Evolutionary conservation across 805 yeast species (phyloP), one percentile per base, ranked within the genome.

Genomic region (Ogataea saltuana): DNA sequence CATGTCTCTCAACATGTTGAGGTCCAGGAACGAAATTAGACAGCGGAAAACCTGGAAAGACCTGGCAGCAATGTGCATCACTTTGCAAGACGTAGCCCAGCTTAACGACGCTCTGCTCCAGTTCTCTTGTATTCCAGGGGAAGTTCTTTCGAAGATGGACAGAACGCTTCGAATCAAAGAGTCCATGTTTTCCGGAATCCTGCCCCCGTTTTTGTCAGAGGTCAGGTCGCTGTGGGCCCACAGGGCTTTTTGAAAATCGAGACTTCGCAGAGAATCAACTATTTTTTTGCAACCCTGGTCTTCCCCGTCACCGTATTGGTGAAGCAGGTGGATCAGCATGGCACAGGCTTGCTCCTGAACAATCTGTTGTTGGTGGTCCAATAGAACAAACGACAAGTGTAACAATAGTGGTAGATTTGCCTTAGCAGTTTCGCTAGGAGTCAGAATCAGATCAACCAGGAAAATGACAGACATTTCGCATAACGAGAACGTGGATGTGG

Each of bases 41-140:
- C 95, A 85, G 33, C 99, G 72, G 67, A 90, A 93, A 0, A 90
- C 75, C 60, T 93, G 99, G 65, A 95, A 91, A 0, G 98, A 90
- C 19, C 99, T 76, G 53, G 99, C 93, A 0, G 99, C 99, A 53
- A 93, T 78, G 60, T 95, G 99, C 57, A 97, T 75, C 2, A 91
- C 98, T 2, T 97, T 95, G 68, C 98, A 93, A 1, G 96, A 83
- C 0, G 99, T 93, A 0, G 99, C 97, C 99, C 99, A 93, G 21
- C 76, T 73, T 26, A 95, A 70, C 0, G 98, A 84, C 3, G 78
- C 80, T 25, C 83, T 69, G 39, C 95, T 83, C 99, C 99, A 93
- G 39, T 83, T 86, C 31, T 76, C 76, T 59, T 85, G 95, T 30
- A 89, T 68, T 7, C 57, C 51, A 1, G 81, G 76, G 18, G 67